These are phyloP conservation scores for Oryza glumipatula DNA, from an alignment of 176 grass and related monocot genomes.

Conservation along the genomic window DNA sequence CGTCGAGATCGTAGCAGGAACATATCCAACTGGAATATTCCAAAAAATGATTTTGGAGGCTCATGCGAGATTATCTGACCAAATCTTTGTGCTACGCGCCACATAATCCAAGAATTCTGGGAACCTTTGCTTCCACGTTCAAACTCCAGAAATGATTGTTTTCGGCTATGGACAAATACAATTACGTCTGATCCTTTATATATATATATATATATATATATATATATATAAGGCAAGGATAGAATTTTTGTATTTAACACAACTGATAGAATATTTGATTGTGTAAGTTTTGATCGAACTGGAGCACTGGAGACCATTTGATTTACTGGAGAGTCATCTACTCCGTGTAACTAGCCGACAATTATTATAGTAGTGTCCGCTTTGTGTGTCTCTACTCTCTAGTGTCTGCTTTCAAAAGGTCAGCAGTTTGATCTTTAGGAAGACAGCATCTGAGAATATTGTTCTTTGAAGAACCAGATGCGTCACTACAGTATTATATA, in stretches of 20 bases:
- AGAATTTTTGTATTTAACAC: neutral
- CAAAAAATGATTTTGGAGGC: slow-evolving; percentile 3
- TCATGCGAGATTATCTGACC: slow-evolving; percentile 38
- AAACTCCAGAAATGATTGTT: neutral
- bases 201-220: neutral
- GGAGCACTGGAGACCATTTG: neutral
- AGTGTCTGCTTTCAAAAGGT: slow-evolving; percentile 9
- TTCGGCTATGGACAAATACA: slow-evolving; percentile 1
- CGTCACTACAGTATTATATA: slow-evolving; percentile 26
- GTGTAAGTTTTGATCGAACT: slow-evolving; percentile 9
- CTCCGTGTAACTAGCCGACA: neutral
- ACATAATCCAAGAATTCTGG: neutral
- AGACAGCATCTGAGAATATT: slow-evolving; percentile 5
- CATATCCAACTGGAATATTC: slow-evolving; percentile 57
- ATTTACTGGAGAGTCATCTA: neutral
- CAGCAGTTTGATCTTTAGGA: slow-evolving; percentile 11
- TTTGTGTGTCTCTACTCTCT: neutral
- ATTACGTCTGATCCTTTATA: neutral
- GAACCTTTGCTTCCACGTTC: slow-evolving; percentile 13
- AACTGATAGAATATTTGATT: neutral
- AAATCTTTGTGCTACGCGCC: neutral
- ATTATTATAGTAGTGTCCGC: neutral
- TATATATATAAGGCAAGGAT: neutral
- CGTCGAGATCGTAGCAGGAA: slow-evolving; percentile 31
- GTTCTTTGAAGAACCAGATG: slow-evolving; percentile 28